A percentile compares a stretch with the other conserved stretches of the same genome.
These are phyloP conservation scores for Hansfordia pulvinata DNA, from an alignment of 2,329 filamentous ascomycete genomes.

Conservation along the genomic window DNA sequence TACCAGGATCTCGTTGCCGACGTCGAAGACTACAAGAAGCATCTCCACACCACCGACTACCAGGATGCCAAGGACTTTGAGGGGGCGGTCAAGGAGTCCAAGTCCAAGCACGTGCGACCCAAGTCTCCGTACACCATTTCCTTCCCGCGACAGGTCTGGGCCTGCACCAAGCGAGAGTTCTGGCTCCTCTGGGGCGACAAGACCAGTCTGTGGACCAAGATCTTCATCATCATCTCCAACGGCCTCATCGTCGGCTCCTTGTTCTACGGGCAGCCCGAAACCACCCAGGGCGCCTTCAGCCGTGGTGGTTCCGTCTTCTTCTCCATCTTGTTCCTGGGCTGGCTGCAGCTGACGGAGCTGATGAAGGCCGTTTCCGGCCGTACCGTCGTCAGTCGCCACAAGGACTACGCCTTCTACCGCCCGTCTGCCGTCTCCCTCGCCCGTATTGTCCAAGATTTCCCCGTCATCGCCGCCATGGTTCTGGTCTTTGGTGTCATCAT, in stretches of 20 bases:
- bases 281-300: conserved; percentile 37
- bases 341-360: conserved; percentile 44
- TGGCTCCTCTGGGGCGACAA: conserved; percentile 15
- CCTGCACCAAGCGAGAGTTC: conserved; percentile 22
- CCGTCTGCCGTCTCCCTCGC: conserved; percentile 44
- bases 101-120: not conserved
- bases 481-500: conserved; percentile 40
- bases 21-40: not conserved
- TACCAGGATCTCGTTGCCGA: not conserved
- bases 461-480: conserved; percentile 44
- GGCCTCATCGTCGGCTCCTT: conserved; percentile 14
- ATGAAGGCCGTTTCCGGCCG: conserved; percentile 45
- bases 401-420: conserved; percentile 53
- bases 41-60: too few relatives aligned
- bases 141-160: conserved; percentile 30
- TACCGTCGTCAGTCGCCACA: conserved; percentile 54
- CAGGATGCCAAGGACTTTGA: too few relatives aligned
- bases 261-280: conserved; percentile 11
- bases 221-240: conserved; percentile 13
- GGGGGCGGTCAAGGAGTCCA: not conserved
- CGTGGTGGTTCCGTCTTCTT: conserved; percentile 47
- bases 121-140: not conserved
- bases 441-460: conserved; percentile 38
- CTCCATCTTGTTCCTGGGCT: conserved; percentile 45
- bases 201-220: conserved; percentile 13